Percentiles rank a stretch among this genome's conserved stretches.
Conservation (phyloP, 805 yeast species). For the Saccharomycopsis fermentans region DNA sequence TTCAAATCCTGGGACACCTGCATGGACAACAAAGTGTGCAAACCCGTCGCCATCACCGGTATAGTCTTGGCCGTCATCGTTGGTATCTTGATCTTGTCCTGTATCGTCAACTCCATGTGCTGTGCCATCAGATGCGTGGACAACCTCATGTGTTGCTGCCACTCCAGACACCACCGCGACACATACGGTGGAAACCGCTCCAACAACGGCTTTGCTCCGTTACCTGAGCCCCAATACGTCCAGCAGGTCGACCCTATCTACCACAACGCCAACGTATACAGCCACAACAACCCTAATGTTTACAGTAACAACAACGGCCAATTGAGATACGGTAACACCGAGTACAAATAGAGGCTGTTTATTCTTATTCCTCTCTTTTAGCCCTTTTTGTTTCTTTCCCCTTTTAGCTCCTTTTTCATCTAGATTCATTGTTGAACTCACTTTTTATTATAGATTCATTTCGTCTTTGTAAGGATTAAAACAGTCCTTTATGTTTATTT, state of each 20-base stretch:
- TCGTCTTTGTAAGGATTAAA: too few relatives aligned
- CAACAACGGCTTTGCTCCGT: conserved; percentile 13
- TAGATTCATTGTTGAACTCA: too few relatives aligned
- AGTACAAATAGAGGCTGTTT: background rate
- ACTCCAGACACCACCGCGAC: conserved; percentile 1
- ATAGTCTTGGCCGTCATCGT: conserved; percentile 49
- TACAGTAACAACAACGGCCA: background rate
- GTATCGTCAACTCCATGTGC: conserved; percentile 45
- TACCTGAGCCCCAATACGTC: conserved; percentile 15
- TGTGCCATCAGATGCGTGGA: conserved; percentile 45
- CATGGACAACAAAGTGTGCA: conserved; percentile 68
- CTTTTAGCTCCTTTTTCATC: too few relatives aligned
- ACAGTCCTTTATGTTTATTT: too few relatives aligned
- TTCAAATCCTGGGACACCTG: conserved; percentile 68
- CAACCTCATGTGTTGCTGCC: conserved; percentile 38
- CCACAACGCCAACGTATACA: conserved; percentile 3
- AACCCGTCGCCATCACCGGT: conserved; percentile 66
- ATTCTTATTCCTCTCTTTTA: too few relatives aligned
- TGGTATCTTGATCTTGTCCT: conserved; percentile 44
- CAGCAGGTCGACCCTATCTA: conserved; percentile 16
- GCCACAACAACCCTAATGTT: background rate
- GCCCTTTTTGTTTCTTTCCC: too few relatives aligned
- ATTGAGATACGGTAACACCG: background rate
- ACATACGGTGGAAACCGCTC: background rate
- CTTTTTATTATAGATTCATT: too few relatives aligned